Conservation (phyloP, 495 filamentous ascomycete genomes). For the Daldinia bambusicola region DNA sequence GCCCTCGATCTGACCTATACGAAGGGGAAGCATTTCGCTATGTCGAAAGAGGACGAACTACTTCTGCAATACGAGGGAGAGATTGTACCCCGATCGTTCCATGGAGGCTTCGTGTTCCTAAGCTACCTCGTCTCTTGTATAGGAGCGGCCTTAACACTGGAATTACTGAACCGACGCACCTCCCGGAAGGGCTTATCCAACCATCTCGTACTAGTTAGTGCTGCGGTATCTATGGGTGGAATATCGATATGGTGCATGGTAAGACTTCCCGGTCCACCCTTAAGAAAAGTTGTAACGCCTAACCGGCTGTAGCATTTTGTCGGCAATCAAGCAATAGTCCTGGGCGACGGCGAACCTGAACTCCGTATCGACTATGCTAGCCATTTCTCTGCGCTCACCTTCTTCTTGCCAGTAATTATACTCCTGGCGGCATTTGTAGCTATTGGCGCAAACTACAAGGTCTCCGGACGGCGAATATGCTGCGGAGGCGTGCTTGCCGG, state of each 20-base stretch:
- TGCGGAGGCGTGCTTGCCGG: constrained; percentile 75
- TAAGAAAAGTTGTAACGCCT: constrained; percentile 11
- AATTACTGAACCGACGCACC: constrained; percentile 81
- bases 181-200: constrained; percentile 74
- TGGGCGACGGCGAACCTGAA: constrained; percentile 67
- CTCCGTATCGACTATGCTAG: constrained; percentile 79
- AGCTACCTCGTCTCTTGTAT: constrained; percentile 82
- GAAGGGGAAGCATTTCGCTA: constrained; percentile 19
- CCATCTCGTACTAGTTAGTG: constrained; percentile 75
- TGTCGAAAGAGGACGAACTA: constrained; percentile 35
- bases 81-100: constrained; percentile 64
- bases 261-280: constrained; percentile 20
- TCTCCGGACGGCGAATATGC: constrained; percentile 67
- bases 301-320: constrained; percentile 71
- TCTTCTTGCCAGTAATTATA: constrained; percentile 81
- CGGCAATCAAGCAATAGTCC: constrained; percentile 80
- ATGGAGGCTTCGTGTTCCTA: constrained; percentile 71
- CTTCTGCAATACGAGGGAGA: constrained; percentile 49
- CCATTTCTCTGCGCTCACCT: constrained; percentile 78
- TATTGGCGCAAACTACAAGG: constrained; percentile 64
- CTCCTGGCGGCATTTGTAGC: constrained; percentile 76
- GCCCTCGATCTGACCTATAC: neutral
- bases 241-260: constrained; percentile 76
- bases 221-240: constrained; percentile 81
- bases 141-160: constrained; percentile 80